Percentiles rank a stretch among this genome's conserved stretches.
Conservation (phyloP, 2,329 filamentous ascomycete genomes). For the Calonectria multiphialidica region DNA sequence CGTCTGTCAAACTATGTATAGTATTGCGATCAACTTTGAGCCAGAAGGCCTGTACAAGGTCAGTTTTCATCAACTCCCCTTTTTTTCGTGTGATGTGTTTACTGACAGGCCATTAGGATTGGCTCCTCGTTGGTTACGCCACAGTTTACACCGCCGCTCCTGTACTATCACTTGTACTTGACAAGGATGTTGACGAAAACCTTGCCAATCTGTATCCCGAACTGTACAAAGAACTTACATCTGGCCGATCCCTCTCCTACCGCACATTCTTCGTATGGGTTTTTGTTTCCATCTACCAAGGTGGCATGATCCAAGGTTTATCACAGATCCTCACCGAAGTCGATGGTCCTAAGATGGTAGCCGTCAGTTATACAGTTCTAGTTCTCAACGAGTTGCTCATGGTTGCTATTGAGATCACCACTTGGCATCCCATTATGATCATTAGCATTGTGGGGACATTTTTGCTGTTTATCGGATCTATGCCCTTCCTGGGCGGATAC, state of each 20-base stretch:
- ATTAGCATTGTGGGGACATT: constrained; percentile 86
- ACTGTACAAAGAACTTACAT: constrained; percentile 96
- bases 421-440: constrained; percentile 96
- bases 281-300: constrained; percentile 93
- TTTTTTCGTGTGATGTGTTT: neutral
- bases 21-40: constrained; percentile 91
- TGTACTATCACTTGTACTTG: constrained; percentile 92
- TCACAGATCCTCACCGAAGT: constrained; percentile 88
- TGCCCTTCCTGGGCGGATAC: constrained; percentile 91
- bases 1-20: constrained; percentile 98
- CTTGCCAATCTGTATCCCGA: constrained; percentile 96
- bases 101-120: constrained; percentile 69
- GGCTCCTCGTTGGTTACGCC: constrained; percentile 96
- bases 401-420: constrained; percentile 96
- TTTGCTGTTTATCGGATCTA: constrained; percentile 80
- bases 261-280: constrained; percentile 98
- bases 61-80: constrained; percentile 28
- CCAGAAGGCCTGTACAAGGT: constrained; percentile 92
- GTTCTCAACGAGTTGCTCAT: constrained; percentile 96
- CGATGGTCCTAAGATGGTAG: constrained; percentile 81
- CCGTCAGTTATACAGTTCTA: constrained; percentile 91
- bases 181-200: constrained; percentile 94
- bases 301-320: constrained; percentile 94
- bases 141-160: constrained; percentile 95
- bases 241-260: constrained; percentile 88